Evolutionary conservation across 371 early-diverging fungal genomes (phyloP).

Genomic region (Haplosporangium sp.): DNA sequence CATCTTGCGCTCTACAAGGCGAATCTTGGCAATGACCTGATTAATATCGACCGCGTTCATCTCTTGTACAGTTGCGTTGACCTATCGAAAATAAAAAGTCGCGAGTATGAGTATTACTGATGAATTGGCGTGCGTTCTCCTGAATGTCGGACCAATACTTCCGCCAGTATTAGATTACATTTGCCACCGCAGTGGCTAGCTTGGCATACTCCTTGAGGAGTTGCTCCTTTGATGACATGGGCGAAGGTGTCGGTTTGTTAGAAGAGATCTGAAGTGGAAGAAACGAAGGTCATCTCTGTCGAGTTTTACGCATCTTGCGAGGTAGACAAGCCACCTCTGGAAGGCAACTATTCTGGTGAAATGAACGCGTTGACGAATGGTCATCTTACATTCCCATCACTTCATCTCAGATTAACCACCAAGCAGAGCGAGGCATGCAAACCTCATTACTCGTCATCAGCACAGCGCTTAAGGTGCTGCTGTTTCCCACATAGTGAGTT

Average conservation of each 20-base stretch:
- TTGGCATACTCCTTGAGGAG: slow-evolving; percentile 41
- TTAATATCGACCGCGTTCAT: slow-evolving; percentile 49
- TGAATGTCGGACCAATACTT: neutral
- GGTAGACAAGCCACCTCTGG: no score
- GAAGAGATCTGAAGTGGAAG: neutral
- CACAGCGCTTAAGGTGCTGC: slow-evolving; percentile 73
- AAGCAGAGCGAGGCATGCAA: slow-evolving; percentile 39
- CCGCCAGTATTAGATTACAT: slow-evolving; percentile 18
- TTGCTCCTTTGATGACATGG: slow-evolving; percentile 48
- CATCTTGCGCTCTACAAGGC: slow-evolving; percentile 53
- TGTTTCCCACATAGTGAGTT: slow-evolving; percentile 81
- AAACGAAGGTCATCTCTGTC: no score
- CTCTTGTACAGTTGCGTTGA: slow-evolving; percentile 46
- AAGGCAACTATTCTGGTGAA: no score
- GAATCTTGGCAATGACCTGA: slow-evolving; percentile 53
- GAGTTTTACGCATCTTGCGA: no score
- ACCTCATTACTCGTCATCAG: slow-evolving; percentile 61
- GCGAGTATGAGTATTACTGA: neutral
- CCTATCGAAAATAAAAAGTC: slow-evolving; percentile 11
- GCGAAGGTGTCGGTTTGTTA: neutral
- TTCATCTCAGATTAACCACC: slow-evolving; percentile 1
- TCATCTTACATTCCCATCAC: neutral
- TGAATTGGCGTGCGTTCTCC: neutral
- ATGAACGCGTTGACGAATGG: no score
- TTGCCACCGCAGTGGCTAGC: slow-evolving; percentile 29